Evolutionary conservation across 345 rosid genomes (phyloP).

Genomic region (Triadica sebifera): DNA sequence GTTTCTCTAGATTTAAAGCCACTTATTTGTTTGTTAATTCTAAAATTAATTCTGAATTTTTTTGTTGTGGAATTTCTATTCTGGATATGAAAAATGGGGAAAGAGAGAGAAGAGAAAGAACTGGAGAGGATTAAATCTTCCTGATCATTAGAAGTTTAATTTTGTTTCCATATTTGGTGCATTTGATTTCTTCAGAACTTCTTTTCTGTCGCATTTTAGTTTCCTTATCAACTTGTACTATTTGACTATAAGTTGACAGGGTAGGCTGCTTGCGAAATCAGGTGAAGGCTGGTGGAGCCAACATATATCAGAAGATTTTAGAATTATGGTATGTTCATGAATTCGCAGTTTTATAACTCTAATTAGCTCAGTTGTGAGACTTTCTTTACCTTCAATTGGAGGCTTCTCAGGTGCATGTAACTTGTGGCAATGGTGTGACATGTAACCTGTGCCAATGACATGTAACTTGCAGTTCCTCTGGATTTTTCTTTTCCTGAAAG

Average conservation of each 20-base stretch:
- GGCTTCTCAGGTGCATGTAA: background rate
- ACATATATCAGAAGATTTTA: conserved; percentile 64
- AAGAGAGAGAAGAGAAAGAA: too few species aligned
- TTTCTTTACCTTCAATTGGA: background rate
- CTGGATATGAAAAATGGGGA: too few species aligned
- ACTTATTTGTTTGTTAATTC: too few species aligned
- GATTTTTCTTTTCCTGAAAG: background rate
- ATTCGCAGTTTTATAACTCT: background rate
- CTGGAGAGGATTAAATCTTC: background rate
- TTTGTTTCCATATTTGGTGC: background rate
- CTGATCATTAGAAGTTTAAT: background rate
- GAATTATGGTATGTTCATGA: conserved; percentile 66
- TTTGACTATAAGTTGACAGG: conserved; percentile 98
- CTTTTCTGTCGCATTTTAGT: conserved; percentile 19
- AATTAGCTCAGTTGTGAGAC: background rate
- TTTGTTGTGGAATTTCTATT: too few species aligned
- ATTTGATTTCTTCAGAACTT: conserved; percentile 7
- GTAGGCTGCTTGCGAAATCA: conserved; percentile 72
- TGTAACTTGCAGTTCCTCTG: background rate
- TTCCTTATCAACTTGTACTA: conserved; percentile 39
- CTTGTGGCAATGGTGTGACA: background rate
- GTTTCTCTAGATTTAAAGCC: too few species aligned
- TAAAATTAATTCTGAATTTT: too few species aligned
- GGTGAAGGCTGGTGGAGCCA: conserved; percentile 66
- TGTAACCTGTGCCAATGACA: background rate